A percentile compares a stretch with the other conserved stretches of the same genome.
These are phyloP conservation scores for Scedosporium minutisporum DNA, from an alignment of 2,329 filamentous ascomycete species.

Conservation along the genomic window DNA sequence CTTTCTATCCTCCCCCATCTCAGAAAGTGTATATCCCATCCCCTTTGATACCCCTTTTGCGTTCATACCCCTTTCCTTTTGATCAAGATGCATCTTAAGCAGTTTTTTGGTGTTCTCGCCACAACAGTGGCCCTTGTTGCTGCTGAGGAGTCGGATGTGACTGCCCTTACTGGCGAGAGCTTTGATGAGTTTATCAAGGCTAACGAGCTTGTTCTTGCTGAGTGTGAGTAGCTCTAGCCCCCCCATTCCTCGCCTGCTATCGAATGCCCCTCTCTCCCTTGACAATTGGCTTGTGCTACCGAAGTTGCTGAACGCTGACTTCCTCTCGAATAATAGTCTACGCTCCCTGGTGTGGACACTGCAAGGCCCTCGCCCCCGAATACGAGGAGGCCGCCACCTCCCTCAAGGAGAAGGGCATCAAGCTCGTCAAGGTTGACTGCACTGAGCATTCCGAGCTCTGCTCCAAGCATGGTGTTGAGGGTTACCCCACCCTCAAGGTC, in stretches of 20 bases:
- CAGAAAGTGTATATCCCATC: background rate
- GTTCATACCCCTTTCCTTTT: constrained; percentile 6
- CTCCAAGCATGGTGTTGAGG: constrained; percentile 82
- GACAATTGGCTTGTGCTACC: background rate
- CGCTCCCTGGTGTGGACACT: constrained; percentile 95
- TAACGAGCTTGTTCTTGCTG: constrained; percentile 83
- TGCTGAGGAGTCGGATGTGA: constrained; percentile 63
- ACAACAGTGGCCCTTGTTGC: constrained; percentile 51
- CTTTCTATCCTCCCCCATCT: background rate
- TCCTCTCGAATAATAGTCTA: constrained; percentile 34
- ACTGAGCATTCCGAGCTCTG: constrained; percentile 90
- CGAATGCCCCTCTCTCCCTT: background rate
- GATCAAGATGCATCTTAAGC: constrained; percentile 37
- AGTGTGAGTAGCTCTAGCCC: constrained; percentile 55
- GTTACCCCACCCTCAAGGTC: constrained; percentile 97
- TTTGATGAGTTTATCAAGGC: constrained; percentile 80
- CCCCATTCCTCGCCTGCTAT: background rate
- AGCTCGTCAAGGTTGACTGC: constrained; percentile 84
- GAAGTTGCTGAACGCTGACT: background rate
- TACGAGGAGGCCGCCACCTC: constrained; percentile 80
- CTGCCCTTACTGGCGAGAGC: constrained; percentile 72
- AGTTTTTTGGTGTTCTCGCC: constrained; percentile 44
- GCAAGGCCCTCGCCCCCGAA: constrained; percentile 92
- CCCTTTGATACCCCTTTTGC: constrained; percentile 5
- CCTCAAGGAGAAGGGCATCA: constrained; percentile 81